phyloP scores from a whole-genome alignment of 2,329 filamentous ascomycete genomes.

The Aureobasidium leucospermi region DNA sequence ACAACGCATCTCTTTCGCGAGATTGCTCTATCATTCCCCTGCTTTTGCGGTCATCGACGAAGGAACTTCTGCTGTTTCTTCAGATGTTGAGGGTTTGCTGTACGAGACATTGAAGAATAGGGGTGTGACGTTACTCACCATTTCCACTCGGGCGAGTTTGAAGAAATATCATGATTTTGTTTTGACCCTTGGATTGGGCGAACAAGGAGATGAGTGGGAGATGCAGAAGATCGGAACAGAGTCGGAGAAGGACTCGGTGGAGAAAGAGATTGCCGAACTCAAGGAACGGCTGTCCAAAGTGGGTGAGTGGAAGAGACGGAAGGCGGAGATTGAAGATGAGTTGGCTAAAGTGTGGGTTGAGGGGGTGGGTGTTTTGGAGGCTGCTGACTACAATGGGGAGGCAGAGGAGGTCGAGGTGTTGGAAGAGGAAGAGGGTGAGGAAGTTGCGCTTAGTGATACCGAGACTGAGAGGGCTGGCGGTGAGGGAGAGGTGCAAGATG shows the following conservation, averaged over 20 bases:
- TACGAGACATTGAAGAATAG: constrained; percentile 91
- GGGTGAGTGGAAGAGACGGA: constrained; percentile 71
- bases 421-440: neutral
- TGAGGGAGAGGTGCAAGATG: neutral
- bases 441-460: neutral
- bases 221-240: constrained; percentile 91
- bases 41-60: constrained; percentile 92
- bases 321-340: constrained; percentile 75
- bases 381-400: constrained; percentile 27
- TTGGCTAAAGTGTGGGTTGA: constrained; percentile 57
- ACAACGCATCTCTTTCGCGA: constrained; percentile 85
- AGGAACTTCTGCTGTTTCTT: constrained; percentile 87
- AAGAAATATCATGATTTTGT: constrained; percentile 96
- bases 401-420: neutral
- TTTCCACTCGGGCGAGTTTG: constrained; percentile 86
- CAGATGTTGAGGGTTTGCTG: constrained; percentile 85
- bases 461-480: neutral
- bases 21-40: constrained; percentile 89
- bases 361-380: constrained; percentile 32
- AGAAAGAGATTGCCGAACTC: constrained; percentile 82
- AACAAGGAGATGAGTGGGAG: constrained; percentile 79
- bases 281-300: constrained; percentile 73
- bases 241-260: constrained; percentile 85
- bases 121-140: constrained; percentile 92
- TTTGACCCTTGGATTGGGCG: constrained; percentile 73